Percentiles rank a stretch among this genome's conserved stretches.
These are phyloP conservation scores for Tylopilus sp. DNA, from an alignment of 768 basidiomycete species.

Conservation along the genomic window DNA sequence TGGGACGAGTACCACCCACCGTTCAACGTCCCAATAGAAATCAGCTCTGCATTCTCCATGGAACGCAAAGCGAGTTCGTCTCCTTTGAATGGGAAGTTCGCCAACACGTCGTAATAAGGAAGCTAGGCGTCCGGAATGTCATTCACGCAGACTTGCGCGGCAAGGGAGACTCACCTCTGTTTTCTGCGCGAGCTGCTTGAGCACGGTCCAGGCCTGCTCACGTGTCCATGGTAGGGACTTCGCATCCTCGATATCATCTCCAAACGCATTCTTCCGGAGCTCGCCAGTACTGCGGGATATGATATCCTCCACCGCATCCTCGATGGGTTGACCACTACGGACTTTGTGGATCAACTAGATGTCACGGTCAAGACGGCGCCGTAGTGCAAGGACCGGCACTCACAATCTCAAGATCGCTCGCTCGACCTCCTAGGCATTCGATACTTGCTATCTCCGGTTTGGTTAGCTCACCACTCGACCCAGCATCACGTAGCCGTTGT, in stretches of 20 bases:
- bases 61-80: slow-evolving; percentile 75
- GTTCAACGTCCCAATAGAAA: slow-evolving; percentile 72
- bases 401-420: slow-evolving; percentile 85
- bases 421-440: slow-evolving; percentile 81
- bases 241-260: slow-evolving; percentile 87
- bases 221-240: slow-evolving; percentile 79
- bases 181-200: slow-evolving; percentile 66
- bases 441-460: slow-evolving; percentile 55
- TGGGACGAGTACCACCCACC: slow-evolving; percentile 39
- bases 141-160: slow-evolving; percentile 2
- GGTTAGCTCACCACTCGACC: slow-evolving; percentile 52
- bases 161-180: slow-evolving; percentile 48
- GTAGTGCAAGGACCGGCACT: slow-evolving; percentile 23
- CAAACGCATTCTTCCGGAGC: slow-evolving; percentile 87
- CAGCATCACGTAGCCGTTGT: slow-evolving; percentile 66
- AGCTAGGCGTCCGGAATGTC: slow-evolving; percentile 43
- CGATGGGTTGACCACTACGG: slow-evolving; percentile 62
- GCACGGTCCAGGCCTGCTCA: slow-evolving; percentile 84
- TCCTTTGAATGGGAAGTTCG: slow-evolving; percentile 90
- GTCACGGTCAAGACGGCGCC: not conserved
- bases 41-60: slow-evolving; percentile 88
- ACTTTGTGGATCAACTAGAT: slow-evolving; percentile 82
- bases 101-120: slow-evolving; percentile 76
- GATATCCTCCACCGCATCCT: slow-evolving; percentile 89
- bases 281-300: slow-evolving; percentile 75